Evolutionary conservation across 1,139 yeast species (phyloP), one percentile per base, ranked within the genome.

Genomic region (Yamadazyma conglobata): DNA sequence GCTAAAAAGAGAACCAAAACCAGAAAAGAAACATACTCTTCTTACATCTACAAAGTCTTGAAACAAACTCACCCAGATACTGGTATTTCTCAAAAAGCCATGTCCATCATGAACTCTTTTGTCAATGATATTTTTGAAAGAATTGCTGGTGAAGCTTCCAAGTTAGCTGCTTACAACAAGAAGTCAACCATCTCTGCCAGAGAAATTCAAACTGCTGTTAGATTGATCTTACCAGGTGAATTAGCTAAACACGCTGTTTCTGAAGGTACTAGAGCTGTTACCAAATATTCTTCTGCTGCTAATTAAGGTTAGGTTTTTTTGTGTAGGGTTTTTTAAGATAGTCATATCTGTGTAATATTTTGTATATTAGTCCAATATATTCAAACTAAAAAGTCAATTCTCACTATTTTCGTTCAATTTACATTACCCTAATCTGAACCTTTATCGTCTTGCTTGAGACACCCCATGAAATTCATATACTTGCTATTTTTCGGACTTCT

Each of bases 41-140:
- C 97, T 44, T 91, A 91, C 75, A 91, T 91, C 63, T 91, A 89
- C 93, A 91, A 91, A 73, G 97, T 88, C 52, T 81, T 89, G 67
- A 87, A 89, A 75, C 96, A 91, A 78, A 89, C 98, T 46, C 96
- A 93, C 73, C 96, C 98, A 69, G 97, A 91, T 69, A 91, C 98
- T 46, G 98, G 98, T 87, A 91, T 91, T 63, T 91, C 98, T 50
- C 95, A 89, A 72, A 87, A 88, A 71, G 96, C 98, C 52, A 91
- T 91, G 96, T 88, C 96, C 39, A 91, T 91, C 67, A 84, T 91
- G 93, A 91, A 91, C 85, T 91, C 97, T 32, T 91, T 91, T 56
- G 98, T 91, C 54, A 89, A 89, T 72, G 97, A 89, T 70, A 85
- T 85, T 60, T 85, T 85, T 54, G 95, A 85, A 73, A 84, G 95